Evolutionary conservation across 352 stramenopile species (phyloP), one percentile per base, ranked within the genome.

Genomic region (Plasmopara viticola): DNA sequence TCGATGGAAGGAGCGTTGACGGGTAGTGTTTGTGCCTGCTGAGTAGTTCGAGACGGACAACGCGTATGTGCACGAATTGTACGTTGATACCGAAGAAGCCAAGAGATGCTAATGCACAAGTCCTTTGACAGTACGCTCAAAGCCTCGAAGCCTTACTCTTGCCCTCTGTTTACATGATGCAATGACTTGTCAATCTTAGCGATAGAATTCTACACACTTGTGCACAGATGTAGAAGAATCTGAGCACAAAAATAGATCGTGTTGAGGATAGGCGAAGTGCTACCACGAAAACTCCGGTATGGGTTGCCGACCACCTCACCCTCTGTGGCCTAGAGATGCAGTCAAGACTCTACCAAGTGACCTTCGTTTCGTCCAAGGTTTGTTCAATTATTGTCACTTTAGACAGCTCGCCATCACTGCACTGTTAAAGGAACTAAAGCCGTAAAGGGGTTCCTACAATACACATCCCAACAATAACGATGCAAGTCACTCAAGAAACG

Each of bases 401-500:
- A 33, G 56, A 59, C 45, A n/a, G 41, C 40, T 43, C 35, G 48
- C 38, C 34, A 38, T 17, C 56, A 69, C 20, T 9, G 25, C 51
- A 44, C 47, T 9, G 12, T 25, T 39, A n/a, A 29, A 40, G 17
- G 14, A 40, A n/a, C 12, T 6, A 40, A 40, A 15, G 14, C 35
- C 3, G 3, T 3, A 25, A 25, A 25, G 15, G 15, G 8, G 4
- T 45, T 20, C 29, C 9, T n/a, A 13, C 44, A 38, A 12, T 31
- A n/a, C 15, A 45, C 12, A 31, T 44, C 38, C 13, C n/a, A n/a
- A n/a, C 45, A 55, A 18, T 33, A 43, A 69, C 62, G 61, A 56
- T 62, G 48, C 51, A 51, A 25, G 56, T 30, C 25, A 53, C 58
- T 5, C 74, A 73, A 58, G 64, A 56, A 14, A 73, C 74, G 48